Percentiles rank a stretch among this genome's conserved stretches.
phyloP scores from a whole-genome alignment of 306 rosid genomes.

The Quercus alba region DNA sequence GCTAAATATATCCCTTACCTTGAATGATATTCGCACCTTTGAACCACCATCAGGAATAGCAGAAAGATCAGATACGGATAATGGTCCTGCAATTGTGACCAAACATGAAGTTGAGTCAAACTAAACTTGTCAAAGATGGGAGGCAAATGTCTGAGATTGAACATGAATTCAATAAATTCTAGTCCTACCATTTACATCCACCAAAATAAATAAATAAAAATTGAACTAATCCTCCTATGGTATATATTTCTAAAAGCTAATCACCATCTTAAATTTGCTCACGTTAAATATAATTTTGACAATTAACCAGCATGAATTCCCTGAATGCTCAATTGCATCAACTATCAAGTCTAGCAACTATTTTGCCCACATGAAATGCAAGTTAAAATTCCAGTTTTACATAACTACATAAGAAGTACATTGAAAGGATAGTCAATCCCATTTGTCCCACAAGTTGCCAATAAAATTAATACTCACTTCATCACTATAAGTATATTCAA shows the following conservation, averaged over 20 bases:
- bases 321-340: background rate
- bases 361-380: background rate
- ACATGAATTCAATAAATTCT: background rate
- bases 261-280: background rate
- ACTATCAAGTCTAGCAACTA: background rate
- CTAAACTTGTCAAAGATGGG: conserved; percentile 11
- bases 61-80: conserved; percentile 45
- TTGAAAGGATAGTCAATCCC: background rate
- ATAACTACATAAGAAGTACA: background rate
- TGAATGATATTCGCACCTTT: conserved; percentile 49
- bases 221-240: background rate
- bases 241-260: background rate
- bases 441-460: background rate
- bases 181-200: background rate
- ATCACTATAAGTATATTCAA: background rate
- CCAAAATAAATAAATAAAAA: background rate
- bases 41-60: conserved; percentile 35
- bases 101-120: background rate
- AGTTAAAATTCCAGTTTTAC: background rate
- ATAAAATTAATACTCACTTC: background rate
- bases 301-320: background rate
- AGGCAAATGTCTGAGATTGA: background rate
- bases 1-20: conserved; percentile 37
- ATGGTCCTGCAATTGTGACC: conserved; percentile 43
- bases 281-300: background rate